Evolutionary conservation across 371 early-diverging fungal genomes (phyloP), one percentile per base, ranked within the genome.

Genomic region (Lichtheimia ornata): DNA sequence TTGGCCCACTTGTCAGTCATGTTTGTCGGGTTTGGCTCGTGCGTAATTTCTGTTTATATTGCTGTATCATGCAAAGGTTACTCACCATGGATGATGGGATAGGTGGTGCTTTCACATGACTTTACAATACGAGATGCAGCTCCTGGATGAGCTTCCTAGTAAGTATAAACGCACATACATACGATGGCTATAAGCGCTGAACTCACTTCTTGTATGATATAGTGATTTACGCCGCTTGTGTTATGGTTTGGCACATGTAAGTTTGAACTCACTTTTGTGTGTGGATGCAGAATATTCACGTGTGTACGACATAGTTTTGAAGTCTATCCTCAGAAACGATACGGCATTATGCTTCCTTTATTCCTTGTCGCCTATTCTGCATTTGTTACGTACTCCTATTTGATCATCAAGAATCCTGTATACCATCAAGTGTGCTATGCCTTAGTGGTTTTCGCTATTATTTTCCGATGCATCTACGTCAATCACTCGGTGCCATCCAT

Each of bases 51-150:
- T 40, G 6, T 6, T 22, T 24, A 14, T 52, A 4, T 53, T 47
- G 50, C 9, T 7, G n/a, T 13, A 20, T 44, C n/a, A 53, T n/a
- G 43, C 22, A 20, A 14, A 27, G 47, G n/a, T n/a, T 62, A 20
- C 50, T 50, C 5, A 6, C 11, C 11, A 35, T 11, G 35, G 11
- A 11, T 9, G 11, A 35, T 22, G 9, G 12, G 20, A 22, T 62
- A 76, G 84, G 12, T 84, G 86, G 82, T 71, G 79, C 54, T 94
- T 94, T 74, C 95, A 94, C 69, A 89, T 85, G 80, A 91, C 94
- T 12, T 72, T 94, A 51, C 75, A 81, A 59, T 91, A 86, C 63
- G 81, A 87, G 61, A 87, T 88, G 81, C 93, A 92, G 68, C 73
- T 94, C 60, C 70, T 89, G 43, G 91, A 88, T 70, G 91, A 91